Conservation (phyloP, 139 green algal genomes). For the Auxenochlorella protothecoides region DNA sequence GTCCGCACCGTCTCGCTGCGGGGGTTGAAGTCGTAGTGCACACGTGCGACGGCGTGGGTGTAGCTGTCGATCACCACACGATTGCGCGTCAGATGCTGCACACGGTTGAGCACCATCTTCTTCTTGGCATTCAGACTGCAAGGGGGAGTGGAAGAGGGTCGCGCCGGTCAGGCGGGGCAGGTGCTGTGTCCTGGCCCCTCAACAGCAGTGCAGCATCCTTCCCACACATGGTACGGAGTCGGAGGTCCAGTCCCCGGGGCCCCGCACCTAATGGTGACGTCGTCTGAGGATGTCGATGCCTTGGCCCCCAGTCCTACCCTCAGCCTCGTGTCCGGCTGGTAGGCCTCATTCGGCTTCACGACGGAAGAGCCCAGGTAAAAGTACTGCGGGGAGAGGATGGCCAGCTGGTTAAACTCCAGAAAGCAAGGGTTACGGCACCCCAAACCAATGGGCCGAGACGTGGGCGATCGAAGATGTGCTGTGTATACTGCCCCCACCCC, state of each 20-base stretch:
- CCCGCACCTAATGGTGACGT: conserved; percentile 2
- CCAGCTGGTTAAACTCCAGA: too few species aligned
- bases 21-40: conserved; percentile 26
- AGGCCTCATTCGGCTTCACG: conserved; percentile 6
- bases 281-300: conserved; percentile 10
- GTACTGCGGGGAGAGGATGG: conserved; percentile 5
- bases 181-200: too few species aligned
- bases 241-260: too few species aligned
- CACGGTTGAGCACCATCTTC: conserved; percentile 6
- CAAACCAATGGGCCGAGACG: too few species aligned
- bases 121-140: conserved; percentile 19
- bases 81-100: conserved; percentile 2
- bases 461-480: too few species aligned
- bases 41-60: conserved; percentile 8
- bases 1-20: conserved; percentile 9
- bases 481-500: too few species aligned
- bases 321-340: conserved; percentile 20
- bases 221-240: too few species aligned
- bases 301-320: conserved; percentile 17
- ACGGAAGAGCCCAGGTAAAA: conserved; percentile 5
- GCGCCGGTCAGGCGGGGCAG: too few species aligned
- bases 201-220: too few species aligned
- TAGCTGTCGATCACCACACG: conserved; percentile 20
- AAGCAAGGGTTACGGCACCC: too few species aligned
- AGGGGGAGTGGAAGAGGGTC: too few species aligned